phyloP scores from a whole-genome alignment of 306 rosid species.

The Cicer cuneatum region DNA sequence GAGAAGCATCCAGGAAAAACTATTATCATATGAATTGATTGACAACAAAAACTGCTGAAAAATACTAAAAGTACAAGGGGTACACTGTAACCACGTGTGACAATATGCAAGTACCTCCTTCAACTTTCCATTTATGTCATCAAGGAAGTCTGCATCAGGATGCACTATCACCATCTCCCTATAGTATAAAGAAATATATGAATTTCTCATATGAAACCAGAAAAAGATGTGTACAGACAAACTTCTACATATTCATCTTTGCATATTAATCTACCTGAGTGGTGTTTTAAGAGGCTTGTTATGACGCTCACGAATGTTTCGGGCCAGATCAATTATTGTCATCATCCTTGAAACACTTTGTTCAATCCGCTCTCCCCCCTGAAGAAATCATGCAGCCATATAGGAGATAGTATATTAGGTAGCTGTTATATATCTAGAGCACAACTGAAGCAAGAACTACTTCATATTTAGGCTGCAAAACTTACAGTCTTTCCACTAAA shows the following conservation, averaged over 20 bases:
- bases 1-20: constrained; percentile 26
- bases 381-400: constrained; percentile 41
- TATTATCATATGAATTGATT: constrained; percentile 18
- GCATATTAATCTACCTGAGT: constrained; percentile 63
- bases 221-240: not conserved
- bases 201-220: constrained; percentile 13
- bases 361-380: constrained; percentile 90
- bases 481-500: constrained; percentile 19
- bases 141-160: constrained; percentile 86
- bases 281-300: constrained; percentile 95
- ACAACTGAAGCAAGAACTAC: constrained; percentile 31
- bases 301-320: constrained; percentile 94
- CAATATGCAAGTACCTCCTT: constrained; percentile 69
- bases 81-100: not conserved
- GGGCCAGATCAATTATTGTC: constrained; percentile 92
- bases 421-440: constrained; percentile 8
- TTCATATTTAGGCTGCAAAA: constrained; percentile 17
- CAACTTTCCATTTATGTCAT: constrained; percentile 87
- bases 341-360: constrained; percentile 92
- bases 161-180: constrained; percentile 98
- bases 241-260: constrained; percentile 3
- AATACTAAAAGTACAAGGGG: constrained; percentile 12
- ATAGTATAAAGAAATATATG: constrained; percentile 29
- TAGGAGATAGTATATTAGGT: constrained; percentile 32
- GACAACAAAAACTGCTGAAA: constrained; percentile 19